Base-by-base conservation (phyloP, 345 rosid species). In the Eucalyptus sp. region DNA sequence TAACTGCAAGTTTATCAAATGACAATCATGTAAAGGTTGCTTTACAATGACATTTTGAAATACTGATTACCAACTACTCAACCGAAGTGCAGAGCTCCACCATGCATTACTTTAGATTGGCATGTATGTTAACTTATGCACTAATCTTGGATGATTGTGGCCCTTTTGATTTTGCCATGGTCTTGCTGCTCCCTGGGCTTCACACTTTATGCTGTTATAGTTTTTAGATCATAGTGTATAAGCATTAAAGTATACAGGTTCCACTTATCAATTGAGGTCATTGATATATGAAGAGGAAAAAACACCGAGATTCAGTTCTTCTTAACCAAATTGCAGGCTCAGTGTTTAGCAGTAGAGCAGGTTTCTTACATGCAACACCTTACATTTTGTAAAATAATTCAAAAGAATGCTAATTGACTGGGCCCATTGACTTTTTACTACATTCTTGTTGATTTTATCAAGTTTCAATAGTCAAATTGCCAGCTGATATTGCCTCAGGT, bases 401-500 rank as follows among this genome's bases (percentile, higher is more conserved):
- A 71, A 71, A 71, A 37, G 83, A 71, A 71, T 71, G 46, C 81
- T 71, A 37, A 68, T 8, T 33, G 83, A 37, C 25, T 10, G 46
- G 14, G 83, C 83, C 46, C 48, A 71, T 71, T 88, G 68, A 76
- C 56, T 76, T 86, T 48, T 50, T 81, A 79, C 87, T 89, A 87
- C 62, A 41, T 89, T 60, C 76, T 85, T 90, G 88, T 88, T 71
- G 29, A 76, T 33, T 88, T 76, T 91, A 89, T 89, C 86, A 50
- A 66, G 86, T 79, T 76, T 76, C 27, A 20, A 76, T 37, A 37
- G 83, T 76, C 83, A 81, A 44, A 50, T 90, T 50, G 79, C 86
- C 62, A 66, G 31, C 87, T 87, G 49, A 92, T 89, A 87, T 88
- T 90, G 85, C 60, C 50, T 88, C 96, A 98, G 99, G 99, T 96